phyloP scores from a whole-genome alignment of 2,329 filamentous ascomycete genomes.

The Leptographium flavum region DNA sequence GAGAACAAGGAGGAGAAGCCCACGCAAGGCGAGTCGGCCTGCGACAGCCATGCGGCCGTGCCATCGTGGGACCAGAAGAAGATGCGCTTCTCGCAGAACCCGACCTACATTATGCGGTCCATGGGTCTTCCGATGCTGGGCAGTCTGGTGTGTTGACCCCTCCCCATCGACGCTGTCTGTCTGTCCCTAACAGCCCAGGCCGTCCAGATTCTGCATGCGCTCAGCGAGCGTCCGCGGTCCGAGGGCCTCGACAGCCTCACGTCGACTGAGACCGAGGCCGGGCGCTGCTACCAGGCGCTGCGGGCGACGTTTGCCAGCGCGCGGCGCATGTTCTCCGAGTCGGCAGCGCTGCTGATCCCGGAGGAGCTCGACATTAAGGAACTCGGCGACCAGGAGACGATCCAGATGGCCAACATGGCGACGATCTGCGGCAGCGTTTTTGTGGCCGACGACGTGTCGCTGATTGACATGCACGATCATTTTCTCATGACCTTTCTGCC shows the following conservation, averaged over 20 bases:
- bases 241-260: slow-evolving; percentile 17
- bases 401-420: slow-evolving; percentile 35
- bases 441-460: slow-evolving; percentile 22
- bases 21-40: slow-evolving; percentile 1
- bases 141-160: slow-evolving; percentile 14
- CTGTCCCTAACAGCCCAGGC: slow-evolving; percentile 14
- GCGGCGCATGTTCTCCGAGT: slow-evolving; percentile 20
- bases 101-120: slow-evolving; percentile 19
- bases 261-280: slow-evolving; percentile 18
- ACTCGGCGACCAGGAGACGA: slow-evolving; percentile 22
- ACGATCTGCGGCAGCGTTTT: slow-evolving; percentile 28
- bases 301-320: slow-evolving; percentile 19
- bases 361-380: slow-evolving; percentile 25
- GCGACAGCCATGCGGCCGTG: slow-evolving; percentile 1
- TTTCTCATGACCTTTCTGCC: slow-evolving; percentile 30
- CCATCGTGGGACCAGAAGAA: slow-evolving; percentile 15
- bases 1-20: background rate
- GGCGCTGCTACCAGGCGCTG: slow-evolving; percentile 20
- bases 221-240: slow-evolving; percentile 19
- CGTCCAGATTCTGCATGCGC: slow-evolving; percentile 22
- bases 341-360: slow-evolving; percentile 17
- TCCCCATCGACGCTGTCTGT: background rate
- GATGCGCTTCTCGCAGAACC: slow-evolving; percentile 20
- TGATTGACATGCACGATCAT: slow-evolving; percentile 27
- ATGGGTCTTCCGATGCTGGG: slow-evolving; percentile 22